Percentiles rank a stretch among this genome's conserved stretches.
Evolutionary conservation across 169 alveolate genomes (phyloP).

Genomic region (Plasmodium fragile): DNA sequence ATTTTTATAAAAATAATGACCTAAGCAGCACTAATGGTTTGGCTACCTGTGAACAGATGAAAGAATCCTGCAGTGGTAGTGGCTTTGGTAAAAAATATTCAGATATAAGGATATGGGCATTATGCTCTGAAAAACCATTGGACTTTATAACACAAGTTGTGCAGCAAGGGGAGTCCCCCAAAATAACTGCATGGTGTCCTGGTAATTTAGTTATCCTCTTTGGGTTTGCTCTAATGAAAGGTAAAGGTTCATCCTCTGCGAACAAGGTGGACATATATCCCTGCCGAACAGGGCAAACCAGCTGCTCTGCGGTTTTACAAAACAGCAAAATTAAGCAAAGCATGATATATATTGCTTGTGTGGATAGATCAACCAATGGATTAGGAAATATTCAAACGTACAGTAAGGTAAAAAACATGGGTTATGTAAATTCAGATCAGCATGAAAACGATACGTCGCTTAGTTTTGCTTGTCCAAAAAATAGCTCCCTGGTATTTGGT

Average conservation of each 20-base stretch:
- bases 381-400: constrained; percentile 71
- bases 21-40: constrained; percentile 50
- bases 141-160: constrained; percentile 84
- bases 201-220: constrained; percentile 69
- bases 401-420: constrained; percentile 62
- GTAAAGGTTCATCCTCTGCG: constrained; percentile 77
- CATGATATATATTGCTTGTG: constrained; percentile 75
- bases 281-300: constrained; percentile 80
- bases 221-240: constrained; percentile 79
- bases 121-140: constrained; percentile 84
- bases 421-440: constrained; percentile 23
- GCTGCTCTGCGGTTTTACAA: constrained; percentile 74
- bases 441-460: constrained; percentile 41
- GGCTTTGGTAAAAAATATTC: constrained; percentile 69
- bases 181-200: constrained; percentile 82
- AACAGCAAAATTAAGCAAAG: constrained; percentile 69
- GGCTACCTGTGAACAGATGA: constrained; percentile 81
- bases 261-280: constrained; percentile 74
- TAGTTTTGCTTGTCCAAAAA: constrained; percentile 63
- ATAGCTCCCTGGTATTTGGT: constrained; percentile 66
- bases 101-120: constrained; percentile 84
- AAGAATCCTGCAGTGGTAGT: constrained; percentile 86
- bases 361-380: constrained; percentile 63
- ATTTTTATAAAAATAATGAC: constrained; percentile 61
- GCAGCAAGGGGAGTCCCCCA: constrained; percentile 72